Conservation (phyloP, 768 basidiomycete species). For the Boletus subcaerulescens region DNA sequence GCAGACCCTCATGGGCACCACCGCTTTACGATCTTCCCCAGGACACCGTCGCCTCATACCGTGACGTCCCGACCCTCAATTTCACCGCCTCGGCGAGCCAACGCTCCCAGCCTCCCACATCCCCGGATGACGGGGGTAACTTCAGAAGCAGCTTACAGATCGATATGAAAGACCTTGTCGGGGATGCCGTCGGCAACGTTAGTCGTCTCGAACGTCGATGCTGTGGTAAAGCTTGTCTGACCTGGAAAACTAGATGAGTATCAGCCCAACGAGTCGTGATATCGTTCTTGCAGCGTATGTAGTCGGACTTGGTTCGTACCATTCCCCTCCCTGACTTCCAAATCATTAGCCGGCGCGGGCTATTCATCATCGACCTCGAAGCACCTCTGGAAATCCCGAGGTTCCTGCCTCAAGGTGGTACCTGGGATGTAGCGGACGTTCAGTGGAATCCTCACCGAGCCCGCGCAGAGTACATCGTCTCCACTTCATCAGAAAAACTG, state of each 20-base stretch:
- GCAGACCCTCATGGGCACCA: constrained; percentile 33
- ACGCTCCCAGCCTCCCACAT: constrained; percentile 22
- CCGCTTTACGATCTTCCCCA: constrained; percentile 27
- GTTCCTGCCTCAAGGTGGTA: constrained; percentile 93
- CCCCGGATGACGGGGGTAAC: constrained; percentile 56
- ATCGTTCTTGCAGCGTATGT: constrained; percentile 86
- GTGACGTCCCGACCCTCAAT: constrained; percentile 27
- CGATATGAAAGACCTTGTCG: constrained; percentile 76
- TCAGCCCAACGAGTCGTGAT: constrained; percentile 84
- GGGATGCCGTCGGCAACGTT: constrained; percentile 82
- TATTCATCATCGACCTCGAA: constrained; percentile 94
- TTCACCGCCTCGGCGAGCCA: constrained; percentile 10
- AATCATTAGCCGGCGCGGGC: constrained; percentile 64
- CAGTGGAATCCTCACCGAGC: constrained; percentile 87
- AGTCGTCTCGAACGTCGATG: constrained; percentile 25
- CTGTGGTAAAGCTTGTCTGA: neutral
- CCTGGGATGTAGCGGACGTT: constrained; percentile 93
- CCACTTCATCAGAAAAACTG: constrained; percentile 88
- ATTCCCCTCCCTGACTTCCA: neutral
- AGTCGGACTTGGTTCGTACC: neutral
- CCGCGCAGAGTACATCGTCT: constrained; percentile 78
- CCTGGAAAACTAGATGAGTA: constrained; percentile 67
- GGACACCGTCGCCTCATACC: constrained; percentile 30
- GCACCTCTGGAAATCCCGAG: constrained; percentile 83
- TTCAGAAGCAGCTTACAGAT: constrained; percentile 63